Evolutionary conservation across 805 yeast genomes (phyloP), one percentile per base, ranked within the genome.

Genomic region (Wickerhamiella sorbophila): DNA sequence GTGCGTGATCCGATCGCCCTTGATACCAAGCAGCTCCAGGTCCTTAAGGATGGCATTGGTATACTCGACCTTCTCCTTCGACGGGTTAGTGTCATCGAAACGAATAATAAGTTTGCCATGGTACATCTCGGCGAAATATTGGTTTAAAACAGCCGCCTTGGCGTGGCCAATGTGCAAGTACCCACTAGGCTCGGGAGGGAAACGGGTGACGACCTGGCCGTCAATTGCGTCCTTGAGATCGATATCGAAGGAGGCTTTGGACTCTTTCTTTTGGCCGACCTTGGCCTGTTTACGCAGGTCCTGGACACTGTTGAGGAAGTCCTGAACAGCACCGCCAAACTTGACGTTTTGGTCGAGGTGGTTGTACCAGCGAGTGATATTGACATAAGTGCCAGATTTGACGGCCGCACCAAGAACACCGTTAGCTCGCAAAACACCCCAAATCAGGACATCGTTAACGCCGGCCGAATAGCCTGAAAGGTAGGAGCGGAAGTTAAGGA

Each of bases 121-220:
- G 72, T 88, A 91, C 58, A 75, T 80, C 54, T 84, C 79, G 38
- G 99, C 98, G 67, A 91, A 88, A 68, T 87, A 88, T 65, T 91
- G 91, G 69, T 91, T 91, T 60, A 91, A 73, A 45, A 91, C 71
- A 42, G 99, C 99, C 48, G 98, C 98, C 66, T 91, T 91, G 47
- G 95, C 98, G 61, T 91, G 99, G 53, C 99, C 99, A 65, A 91
- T 91, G 66, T 91, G 99, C 65, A 91, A 73, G 65, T 87, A 91
- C 67, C 99, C 99, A 66, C 94, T 83, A 46, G 99, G 99, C 69
- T 91, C 99, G 50, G 99, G 99, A 40, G 95, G 98, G 77, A 91
- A 91, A 67, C 99, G 81, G 42, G 98, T 93, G 42, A 93, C 97
- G 44, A 91, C 99, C 64, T 87, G 69, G 50, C 99, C 99, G 44